Base-by-base conservation (phyloP, 2,329 filamentous ascomycete species). In the Neospermospora avenae region DNA sequence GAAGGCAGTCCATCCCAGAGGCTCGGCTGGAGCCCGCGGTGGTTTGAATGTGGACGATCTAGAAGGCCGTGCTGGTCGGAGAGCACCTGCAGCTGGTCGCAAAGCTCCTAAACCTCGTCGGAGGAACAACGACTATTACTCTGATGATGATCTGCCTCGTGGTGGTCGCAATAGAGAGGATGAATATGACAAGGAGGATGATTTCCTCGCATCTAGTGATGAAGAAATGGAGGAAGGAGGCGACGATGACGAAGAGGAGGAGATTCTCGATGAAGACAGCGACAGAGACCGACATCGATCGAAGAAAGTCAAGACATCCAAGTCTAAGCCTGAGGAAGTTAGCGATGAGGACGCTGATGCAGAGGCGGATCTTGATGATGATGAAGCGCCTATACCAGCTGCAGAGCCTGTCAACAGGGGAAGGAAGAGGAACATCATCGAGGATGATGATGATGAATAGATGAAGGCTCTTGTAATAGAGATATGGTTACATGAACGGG, bases 111-210 rank as follows among this genome's bases (percentile, higher is more conserved):
- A 76, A 31, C 82, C 81, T 48, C 84, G 83, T 75, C 78, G 80
- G 68, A 78, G 80, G 34, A 78, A 80, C 41, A 78, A 80, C 61
- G 89, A 90, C 67, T 89, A 91, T 62, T 89, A 93, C 68, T 90
- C 90, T 8, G 90, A 92, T 68, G 88, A 91, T 66, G 88, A 90
- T 61, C 78, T 86, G 37, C 84, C 84, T 16, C 81, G 84, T 78
- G 48, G 84, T 77, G 48, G 70, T 20, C 59, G 69, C 51, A 81
- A 81, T 34, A 82, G 84, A 55, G 82, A 87, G 61, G 88, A 93
- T 65, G 88, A 91, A 67, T 93, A 93, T 71, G 89, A 93, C 63
- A 81, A 88, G 71, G 88, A 88, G 35, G 90, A 93, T 69, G 90
- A 88, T 59, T 93, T 93, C 71, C 82, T 93, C 58, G 90, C 88